Base-by-base conservation (phyloP, 2,329 filamentous ascomycete species). In the Cladosporium sphaerospermum region DNA sequence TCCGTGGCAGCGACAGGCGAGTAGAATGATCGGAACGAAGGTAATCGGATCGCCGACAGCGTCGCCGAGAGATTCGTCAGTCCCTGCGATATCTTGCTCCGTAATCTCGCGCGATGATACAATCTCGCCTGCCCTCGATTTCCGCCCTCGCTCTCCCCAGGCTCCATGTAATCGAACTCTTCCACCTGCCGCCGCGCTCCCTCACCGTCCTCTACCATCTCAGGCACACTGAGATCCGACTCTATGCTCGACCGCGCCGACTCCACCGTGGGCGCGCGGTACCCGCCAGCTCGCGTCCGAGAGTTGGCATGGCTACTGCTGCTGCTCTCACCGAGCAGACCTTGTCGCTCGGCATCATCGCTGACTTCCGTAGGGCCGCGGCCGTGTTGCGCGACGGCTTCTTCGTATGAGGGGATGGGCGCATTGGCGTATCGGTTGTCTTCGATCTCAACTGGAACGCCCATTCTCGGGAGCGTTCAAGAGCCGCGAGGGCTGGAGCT, bases 121-220 rank as follows among this genome's bases (percentile, higher is more conserved):
- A 64, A 45, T 51, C 61, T 57, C 14, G 61, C 59, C 56, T 69
- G 57, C 32, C 40, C 16, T 19, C 48, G 43, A 51, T 19, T 28
- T 34, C 33, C 18, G 11, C 48, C 36, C 51, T 57, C 44, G 43
- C 53, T 19, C 34, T 66, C 60, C 52, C 65, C 68, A 41, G 68
- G 67, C 61, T 95, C 89, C 63, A 89, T 81, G 40, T 95, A 82
- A 61, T 95, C 89, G 79, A 95, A 84, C 78, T 96, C 87, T 66
- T 95, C 83, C 74, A 97, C 85, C 71, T 93, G 88, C 60, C 86
- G 80, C 57, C 88, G 83, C 62, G 74, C 74, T 61, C 64, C 75
- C 69, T 68, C 73, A 78, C 58, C 63, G 71, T 65, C 78, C 69
- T 70, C 81, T 74, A 67, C 70, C 46, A 75, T 75, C 56, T 79